A percentile compares a stretch with the other conserved stretches of the same genome.
phyloP scores from a whole-genome alignment of 345 rosid genomes.

The Lagerstroemia speciosa region DNA sequence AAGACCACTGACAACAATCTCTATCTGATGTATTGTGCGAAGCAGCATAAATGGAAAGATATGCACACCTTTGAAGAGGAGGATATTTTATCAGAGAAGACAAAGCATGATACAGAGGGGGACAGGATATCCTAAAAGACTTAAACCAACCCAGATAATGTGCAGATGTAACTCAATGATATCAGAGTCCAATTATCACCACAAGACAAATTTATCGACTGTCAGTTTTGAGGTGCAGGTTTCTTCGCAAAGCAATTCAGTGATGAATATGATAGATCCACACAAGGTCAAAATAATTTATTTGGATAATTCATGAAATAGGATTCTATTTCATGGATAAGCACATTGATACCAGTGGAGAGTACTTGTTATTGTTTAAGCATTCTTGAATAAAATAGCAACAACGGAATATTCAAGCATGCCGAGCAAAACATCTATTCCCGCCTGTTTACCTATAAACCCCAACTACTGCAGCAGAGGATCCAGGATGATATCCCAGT shows the following conservation, averaged over 20 bases:
- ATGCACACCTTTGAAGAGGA: background rate
- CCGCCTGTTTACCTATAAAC: background rate
- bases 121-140: background rate
- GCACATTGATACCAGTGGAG: background rate
- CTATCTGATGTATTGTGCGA: background rate
- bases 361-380: background rate
- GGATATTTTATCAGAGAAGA: background rate
- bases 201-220: background rate
- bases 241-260: background rate
- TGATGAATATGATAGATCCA: background rate
- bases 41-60: background rate
- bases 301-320: background rate
- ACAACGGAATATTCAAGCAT: background rate
- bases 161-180: background rate
- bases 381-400: background rate
- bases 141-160: background rate
- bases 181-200: background rate
- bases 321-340: background rate
- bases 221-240: background rate
- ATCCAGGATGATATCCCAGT: background rate
- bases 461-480: background rate
- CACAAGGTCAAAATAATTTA: background rate
- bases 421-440: background rate
- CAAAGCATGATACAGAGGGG: background rate
- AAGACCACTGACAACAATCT: background rate